phyloP scores from a whole-genome alignment of 2,329 filamentous ascomycete genomes.

The Dothiorella sarmentorum region DNA sequence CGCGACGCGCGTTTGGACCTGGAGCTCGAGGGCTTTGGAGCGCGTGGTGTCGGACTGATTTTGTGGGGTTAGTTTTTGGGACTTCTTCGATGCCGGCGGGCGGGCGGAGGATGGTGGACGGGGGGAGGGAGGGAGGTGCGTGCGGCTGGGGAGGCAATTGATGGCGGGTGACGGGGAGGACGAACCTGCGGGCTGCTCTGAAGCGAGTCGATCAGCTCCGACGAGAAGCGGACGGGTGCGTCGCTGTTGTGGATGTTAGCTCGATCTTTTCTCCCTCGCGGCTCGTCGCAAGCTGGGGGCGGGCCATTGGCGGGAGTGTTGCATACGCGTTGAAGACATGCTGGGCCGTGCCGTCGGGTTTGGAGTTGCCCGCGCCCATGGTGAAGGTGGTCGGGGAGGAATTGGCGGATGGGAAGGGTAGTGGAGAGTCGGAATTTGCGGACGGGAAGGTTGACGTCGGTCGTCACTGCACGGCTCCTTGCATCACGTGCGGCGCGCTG shows the following conservation, averaged over 20 bases:
- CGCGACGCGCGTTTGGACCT: conserved; percentile 82
- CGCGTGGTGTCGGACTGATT: conserved; percentile 87
- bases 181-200: conserved; percentile 82
- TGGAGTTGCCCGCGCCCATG: conserved; percentile 63
- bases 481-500: conserved; percentile 12
- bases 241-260: conserved; percentile 42
- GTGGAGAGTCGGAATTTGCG: conserved; percentile 6
- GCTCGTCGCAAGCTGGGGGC: not conserved
- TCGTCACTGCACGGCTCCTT: not conserved
- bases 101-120: not conserved
- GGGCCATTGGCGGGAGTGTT: not conserved
- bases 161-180: conserved; percentile 3
- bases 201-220: conserved; percentile 76
- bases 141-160: not conserved
- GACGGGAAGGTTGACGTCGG: conserved; percentile 15
- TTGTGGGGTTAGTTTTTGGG: not conserved
- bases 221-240: conserved; percentile 68
- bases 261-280: conserved; percentile 26
- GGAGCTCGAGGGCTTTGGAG: conserved; percentile 76
- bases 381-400: conserved; percentile 22
- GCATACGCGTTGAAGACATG: conserved; percentile 62
- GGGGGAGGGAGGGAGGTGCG: not conserved
- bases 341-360: conserved; percentile 54
- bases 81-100: conserved; percentile 2
- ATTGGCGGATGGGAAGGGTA: not conserved